Conservation (phyloP, 371 early-diverging fungal species). For the Mucor racemosus region DNA sequence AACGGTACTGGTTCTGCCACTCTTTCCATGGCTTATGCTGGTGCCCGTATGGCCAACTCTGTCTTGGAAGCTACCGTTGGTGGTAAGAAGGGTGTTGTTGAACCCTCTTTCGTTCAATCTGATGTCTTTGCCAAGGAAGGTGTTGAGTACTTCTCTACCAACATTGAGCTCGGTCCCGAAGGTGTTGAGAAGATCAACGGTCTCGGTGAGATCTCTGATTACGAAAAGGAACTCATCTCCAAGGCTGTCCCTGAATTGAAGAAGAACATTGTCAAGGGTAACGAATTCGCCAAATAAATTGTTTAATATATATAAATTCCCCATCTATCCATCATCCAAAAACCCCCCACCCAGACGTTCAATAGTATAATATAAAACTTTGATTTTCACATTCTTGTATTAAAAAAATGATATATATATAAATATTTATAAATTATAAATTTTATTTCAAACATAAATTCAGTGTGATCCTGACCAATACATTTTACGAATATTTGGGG, state of each 20-base stretch:
- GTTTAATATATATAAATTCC: not conserved
- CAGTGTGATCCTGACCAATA: too few relatives aligned
- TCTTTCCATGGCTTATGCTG: conserved; percentile 98
- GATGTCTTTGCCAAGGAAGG: conserved; percentile 68
- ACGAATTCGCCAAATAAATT: conserved; percentile 61
- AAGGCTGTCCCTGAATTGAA: conserved; percentile 93
- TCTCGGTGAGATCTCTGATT: conserved; percentile 82
- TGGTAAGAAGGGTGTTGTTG: conserved; percentile 88
- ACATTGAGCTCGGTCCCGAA: conserved; percentile 92
- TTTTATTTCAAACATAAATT: not conserved
- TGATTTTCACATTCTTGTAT: conserved; percentile 8
- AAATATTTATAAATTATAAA: conserved; percentile 1
- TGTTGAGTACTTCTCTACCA: conserved; percentile 95
- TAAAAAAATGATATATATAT: not conserved
- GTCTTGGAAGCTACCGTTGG: conserved; percentile 87
- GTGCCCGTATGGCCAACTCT: conserved; percentile 94
- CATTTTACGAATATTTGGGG: not conserved
- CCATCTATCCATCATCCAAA: not conserved
- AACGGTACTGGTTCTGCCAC: conserved; percentile 98
- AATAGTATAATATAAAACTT: conserved; percentile 5
- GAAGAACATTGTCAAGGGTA: conserved; percentile 91
- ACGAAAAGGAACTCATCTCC: conserved; percentile 90
- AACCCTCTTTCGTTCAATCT: conserved; percentile 94
- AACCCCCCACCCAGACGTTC: not conserved
- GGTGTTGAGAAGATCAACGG: conserved; percentile 94